phyloP scores from a whole-genome alignment of 2,329 filamentous ascomycete species.

The Alternaria incomplexa region DNA sequence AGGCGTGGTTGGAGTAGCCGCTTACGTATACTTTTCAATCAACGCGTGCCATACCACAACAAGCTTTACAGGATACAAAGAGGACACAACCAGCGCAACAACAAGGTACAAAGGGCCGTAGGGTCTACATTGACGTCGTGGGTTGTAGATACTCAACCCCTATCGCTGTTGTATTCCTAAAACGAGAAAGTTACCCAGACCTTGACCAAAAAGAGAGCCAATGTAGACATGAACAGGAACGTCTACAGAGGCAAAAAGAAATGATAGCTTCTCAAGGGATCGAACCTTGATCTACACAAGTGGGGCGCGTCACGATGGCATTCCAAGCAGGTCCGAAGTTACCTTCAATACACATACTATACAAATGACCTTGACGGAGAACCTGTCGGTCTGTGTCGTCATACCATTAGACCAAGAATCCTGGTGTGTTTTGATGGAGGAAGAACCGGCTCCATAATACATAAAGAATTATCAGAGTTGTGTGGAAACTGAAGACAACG shows the following conservation, averaged over 20 bases:
- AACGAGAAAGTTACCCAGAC: not conserved
- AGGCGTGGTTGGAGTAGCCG: constrained; percentile 39
- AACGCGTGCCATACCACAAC: not conserved
- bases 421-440: not conserved
- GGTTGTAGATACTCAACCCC: not conserved
- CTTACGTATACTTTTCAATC: not conserved
- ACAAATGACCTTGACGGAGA: not conserved
- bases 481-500: not conserved
- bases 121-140: not conserved
- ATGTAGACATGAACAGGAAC: not conserved
- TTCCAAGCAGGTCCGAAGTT: not conserved
- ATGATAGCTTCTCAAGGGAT: not conserved
- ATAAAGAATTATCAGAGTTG: not conserved
- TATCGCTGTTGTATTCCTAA: not conserved
- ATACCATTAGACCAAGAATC: not conserved
- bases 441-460: not conserved
- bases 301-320: not conserved
- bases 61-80: not conserved
- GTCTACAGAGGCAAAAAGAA: not conserved
- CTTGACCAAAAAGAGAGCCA: not conserved
- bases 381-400: not conserved
- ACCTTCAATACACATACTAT: not conserved
- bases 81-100: not conserved
- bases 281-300: not conserved
- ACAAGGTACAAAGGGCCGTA: not conserved